A percentile compares a stretch with the other conserved stretches of the same genome.
These are phyloP conservation scores for Clohesyomyces aquaticus DNA, from an alignment of 495 filamentous ascomycete species.

Conservation along the genomic window DNA sequence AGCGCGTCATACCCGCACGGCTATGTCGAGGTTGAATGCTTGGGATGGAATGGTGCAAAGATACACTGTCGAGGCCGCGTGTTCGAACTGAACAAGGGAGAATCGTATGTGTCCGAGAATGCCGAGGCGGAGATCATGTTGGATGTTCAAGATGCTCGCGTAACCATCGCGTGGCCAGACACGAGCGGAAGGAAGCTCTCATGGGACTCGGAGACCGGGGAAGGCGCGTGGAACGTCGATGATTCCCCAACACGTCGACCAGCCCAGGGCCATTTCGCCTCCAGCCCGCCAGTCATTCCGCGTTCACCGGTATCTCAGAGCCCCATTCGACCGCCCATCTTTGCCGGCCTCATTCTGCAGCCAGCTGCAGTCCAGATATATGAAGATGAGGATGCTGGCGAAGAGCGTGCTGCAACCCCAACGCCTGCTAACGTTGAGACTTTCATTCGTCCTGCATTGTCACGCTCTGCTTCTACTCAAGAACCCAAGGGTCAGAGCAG, in stretches of 20 bases:
- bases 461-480: slow-evolving; percentile 19
- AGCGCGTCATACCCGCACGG: slow-evolving; percentile 54
- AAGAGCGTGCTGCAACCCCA: slow-evolving; percentile 35
- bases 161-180: slow-evolving; percentile 84
- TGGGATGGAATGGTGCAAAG: slow-evolving; percentile 94
- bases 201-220: slow-evolving; percentile 55
- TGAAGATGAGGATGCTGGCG: slow-evolving; percentile 57
- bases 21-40: slow-evolving; percentile 82
- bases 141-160: slow-evolving; percentile 90
- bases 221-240: slow-evolving; percentile 39
- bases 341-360: slow-evolving; percentile 48
- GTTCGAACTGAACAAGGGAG: slow-evolving; percentile 83
- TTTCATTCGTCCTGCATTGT: slow-evolving; percentile 27
- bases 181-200: slow-evolving; percentile 59
- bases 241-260: slow-evolving; percentile 52
- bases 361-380: slow-evolving; percentile 62
- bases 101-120: slow-evolving; percentile 88
- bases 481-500: slow-evolving; percentile 23
- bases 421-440: slow-evolving; percentile 24
- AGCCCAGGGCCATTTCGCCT: slow-evolving; percentile 48
- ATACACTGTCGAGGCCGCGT: slow-evolving; percentile 88
- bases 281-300: slow-evolving; percentile 70
- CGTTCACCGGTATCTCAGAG: slow-evolving; percentile 37
- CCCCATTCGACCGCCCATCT: slow-evolving; percentile 31
- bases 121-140: slow-evolving; percentile 91